Conservation (phyloP, 2,329 filamentous ascomycete species). For the Fusarium sp. region DNA sequence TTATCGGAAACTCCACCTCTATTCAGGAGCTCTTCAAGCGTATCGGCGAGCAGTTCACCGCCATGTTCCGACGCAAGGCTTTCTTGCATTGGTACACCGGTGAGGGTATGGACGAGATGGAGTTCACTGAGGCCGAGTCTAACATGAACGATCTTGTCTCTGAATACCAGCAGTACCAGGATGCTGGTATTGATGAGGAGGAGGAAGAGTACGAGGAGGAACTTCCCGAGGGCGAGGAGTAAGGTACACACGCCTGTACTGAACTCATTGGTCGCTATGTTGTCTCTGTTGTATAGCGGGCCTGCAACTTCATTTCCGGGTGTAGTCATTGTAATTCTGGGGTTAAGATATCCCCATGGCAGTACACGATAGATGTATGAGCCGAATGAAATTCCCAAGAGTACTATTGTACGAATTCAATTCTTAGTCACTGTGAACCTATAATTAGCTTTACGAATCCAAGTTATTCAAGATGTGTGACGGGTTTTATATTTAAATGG, state of each 20-base stretch:
- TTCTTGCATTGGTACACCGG: slow-evolving; percentile 99
- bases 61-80: slow-evolving; percentile 99
- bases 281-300: slow-evolving; percentile 43
- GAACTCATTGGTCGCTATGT: slow-evolving; percentile 26
- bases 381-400: slow-evolving; percentile 48
- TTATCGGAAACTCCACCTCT: slow-evolving; percentile 98
- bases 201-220: slow-evolving; percentile 97
- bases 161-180: slow-evolving; percentile 99
- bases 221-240: slow-evolving; percentile 78
- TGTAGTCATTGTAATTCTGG: slow-evolving; percentile 52
- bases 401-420: slow-evolving; percentile 50
- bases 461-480: background rate
- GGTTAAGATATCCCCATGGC: slow-evolving; percentile 59
- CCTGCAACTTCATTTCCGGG: slow-evolving; percentile 52
- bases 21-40: slow-evolving; percentile 99
- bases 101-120: slow-evolving; percentile 99
- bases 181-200: slow-evolving; percentile 95
- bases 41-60: slow-evolving; percentile 99
- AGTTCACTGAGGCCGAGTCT: slow-evolving; percentile 99
- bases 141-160: slow-evolving; percentile 99
- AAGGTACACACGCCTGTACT: slow-evolving; percentile 30
- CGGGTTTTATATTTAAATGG: background rate
- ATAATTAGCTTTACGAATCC: background rate
- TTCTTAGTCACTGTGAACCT: slow-evolving; percentile 4
- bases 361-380: slow-evolving; percentile 52